Evolutionary conservation across 2,329 filamentous ascomycete species (phyloP), one percentile per base, ranked within the genome.

Genomic region (Thelonectria discophora): DNA sequence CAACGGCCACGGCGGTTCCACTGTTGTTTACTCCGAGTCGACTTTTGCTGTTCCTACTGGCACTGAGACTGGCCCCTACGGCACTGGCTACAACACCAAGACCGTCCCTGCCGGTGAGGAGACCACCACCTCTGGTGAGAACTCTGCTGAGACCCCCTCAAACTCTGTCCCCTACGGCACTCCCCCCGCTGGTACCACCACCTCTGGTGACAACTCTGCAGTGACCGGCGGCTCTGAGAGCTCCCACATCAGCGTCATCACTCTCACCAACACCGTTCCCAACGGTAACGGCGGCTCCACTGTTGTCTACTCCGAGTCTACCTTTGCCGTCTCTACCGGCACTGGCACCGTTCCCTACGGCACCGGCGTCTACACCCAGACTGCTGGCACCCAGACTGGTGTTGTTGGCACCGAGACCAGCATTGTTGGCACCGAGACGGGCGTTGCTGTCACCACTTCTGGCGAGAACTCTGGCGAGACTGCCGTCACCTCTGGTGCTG

Each of bases 221-320:
- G 43, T 50, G 58, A 39, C 47, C 15, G n/a, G n/a, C n/a, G 6
- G 53, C 49, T 50, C 54, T n/a, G 45, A 54, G 37, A 49, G 9
- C 43, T 55, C 54, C 37, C 21, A 62, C 55, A 55, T 59, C 49
- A 62, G 48, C 45, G 47, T 62, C n/a, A 42, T 64, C 30, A 64
- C 64, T 24, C 49, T 64, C 24, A 61, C 63, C 47, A 53, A 50
- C 46, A 63, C 59, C n/a, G 49, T 63, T 6, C 46, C 68, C 42
- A 64, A 67, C 58, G 43, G 62, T n/a, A 56, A 64, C 5, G 64
- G 62, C 52, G 67, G 66, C 30, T 49, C 64, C 17, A 65, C 55
- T 55, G 54, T 51, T 27, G 64, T 59, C 43, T 54, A 61, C 9
- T 24, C 67, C 8, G 65, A 58, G 20, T 60, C 68, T 20, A 62